These are phyloP conservation scores for Nemania diffusa DNA, from an alignment of 2,329 filamentous ascomycete species.

Conservation along the genomic window DNA sequence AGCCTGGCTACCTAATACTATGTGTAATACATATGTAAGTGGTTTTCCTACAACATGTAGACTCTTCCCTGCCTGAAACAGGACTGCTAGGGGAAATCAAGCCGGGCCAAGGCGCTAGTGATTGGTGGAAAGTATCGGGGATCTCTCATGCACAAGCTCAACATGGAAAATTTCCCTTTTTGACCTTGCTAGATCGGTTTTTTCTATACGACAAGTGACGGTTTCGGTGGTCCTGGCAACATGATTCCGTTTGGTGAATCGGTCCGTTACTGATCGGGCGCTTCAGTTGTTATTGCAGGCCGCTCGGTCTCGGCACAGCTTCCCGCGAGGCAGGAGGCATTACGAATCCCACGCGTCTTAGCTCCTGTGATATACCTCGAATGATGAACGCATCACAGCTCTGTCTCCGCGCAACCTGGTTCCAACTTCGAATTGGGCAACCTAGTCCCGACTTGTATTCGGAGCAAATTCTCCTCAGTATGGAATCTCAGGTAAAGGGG, in stretches of 20 bases:
- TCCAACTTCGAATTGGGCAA: constrained; percentile 14
- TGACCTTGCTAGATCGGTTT: constrained; percentile 4
- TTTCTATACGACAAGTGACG: neutral
- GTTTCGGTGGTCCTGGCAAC: constrained; percentile 6
- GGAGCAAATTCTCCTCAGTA: constrained; percentile 22
- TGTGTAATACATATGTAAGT: too few relatives aligned
- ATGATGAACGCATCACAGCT: neutral
- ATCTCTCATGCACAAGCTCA: constrained; percentile 8
- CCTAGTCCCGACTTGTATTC: constrained; percentile 29
- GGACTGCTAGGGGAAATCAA: neutral
- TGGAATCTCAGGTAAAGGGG: constrained; percentile 17
- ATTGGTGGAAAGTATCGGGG: constrained; percentile 35
- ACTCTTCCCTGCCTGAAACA: neutral
- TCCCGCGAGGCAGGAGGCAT: constrained; percentile 17
- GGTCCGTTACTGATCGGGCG: constrained; percentile 19
- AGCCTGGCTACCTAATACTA: too few relatives aligned
- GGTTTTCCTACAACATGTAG: neutral
- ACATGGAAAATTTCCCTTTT: constrained; percentile 22
- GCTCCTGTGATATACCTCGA: constrained; percentile 15
- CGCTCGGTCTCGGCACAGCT: constrained; percentile 31
- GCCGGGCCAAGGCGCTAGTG: neutral
- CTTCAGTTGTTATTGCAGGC: constrained; percentile 5
- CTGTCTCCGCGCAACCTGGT: constrained; percentile 13
- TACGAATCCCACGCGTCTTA: constrained; percentile 20
- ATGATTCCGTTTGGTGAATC: constrained; percentile 3